Conservation (phyloP, 2,329 filamentous ascomycete genomes). For the Zalaria sp. region DNA sequence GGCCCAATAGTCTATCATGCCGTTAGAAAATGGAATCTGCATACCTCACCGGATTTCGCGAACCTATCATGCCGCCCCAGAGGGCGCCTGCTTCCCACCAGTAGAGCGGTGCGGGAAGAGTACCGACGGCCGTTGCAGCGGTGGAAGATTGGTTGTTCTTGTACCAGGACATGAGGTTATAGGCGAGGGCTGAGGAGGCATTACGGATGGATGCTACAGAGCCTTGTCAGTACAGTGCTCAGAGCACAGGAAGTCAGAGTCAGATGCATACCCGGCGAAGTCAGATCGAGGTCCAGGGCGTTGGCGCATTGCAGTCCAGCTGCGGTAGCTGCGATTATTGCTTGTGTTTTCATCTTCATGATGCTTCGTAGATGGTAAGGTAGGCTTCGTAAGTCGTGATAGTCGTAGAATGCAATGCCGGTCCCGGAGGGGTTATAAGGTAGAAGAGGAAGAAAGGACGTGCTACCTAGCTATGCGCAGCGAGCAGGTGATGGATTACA, state of each 20-base stretch:
- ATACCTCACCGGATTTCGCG: constrained; percentile 14
- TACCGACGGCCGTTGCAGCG: constrained; percentile 19
- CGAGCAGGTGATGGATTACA: no score
- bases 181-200: constrained; percentile 17
- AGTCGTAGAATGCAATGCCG: neutral
- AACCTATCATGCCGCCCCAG: constrained; percentile 7
- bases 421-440: no score
- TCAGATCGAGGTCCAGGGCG: constrained; percentile 3
- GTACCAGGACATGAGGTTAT: constrained; percentile 20
- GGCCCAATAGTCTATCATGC: constrained; percentile 27
- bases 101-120: constrained; percentile 28
- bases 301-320: constrained; percentile 3
- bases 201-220: constrained; percentile 17
- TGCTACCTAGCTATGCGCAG: no score
- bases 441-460: no score
- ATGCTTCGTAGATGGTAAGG: neutral
- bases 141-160: constrained; percentile 18
- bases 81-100: constrained; percentile 33
- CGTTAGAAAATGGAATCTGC: constrained; percentile 8
- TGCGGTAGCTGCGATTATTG: constrained; percentile 3
- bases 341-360: constrained; percentile 1
- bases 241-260: neutral
- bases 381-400: neutral
- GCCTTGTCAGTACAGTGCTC: neutral
- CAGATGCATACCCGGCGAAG: neutral